phyloP scores from a whole-genome alignment of 805 yeast genomes.

The Candida verbasci region DNA sequence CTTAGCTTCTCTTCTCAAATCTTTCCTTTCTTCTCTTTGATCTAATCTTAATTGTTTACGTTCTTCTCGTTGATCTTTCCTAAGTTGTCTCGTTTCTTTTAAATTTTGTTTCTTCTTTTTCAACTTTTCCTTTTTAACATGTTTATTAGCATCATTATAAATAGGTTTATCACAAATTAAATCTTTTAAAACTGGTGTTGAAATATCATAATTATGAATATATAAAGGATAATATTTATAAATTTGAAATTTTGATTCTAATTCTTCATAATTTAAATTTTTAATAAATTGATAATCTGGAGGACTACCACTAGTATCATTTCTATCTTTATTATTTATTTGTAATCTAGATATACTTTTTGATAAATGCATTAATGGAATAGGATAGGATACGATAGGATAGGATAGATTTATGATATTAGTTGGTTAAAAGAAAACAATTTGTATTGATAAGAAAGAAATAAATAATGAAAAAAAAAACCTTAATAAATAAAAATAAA shows the following conservation, averaged over 20 bases:
- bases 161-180: conserved; percentile 36
- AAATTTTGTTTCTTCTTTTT: conserved; percentile 3
- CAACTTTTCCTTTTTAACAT: conserved; percentile 12
- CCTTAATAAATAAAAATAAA: background rate
- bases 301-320: background rate
- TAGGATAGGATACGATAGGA: background rate
- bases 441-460: no score
- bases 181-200: conserved; percentile 33
- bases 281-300: conserved; percentile 17
- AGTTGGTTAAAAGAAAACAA: background rate
- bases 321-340: background rate
- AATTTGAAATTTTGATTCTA: conserved; percentile 30
- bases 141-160: conserved; percentile 35
- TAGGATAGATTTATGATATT: background rate
- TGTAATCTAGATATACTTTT: conserved; percentile 5
- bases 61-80: conserved; percentile 7
- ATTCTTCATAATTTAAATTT: conserved; percentile 29
- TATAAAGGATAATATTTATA: conserved; percentile 36
- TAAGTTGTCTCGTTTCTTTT: conserved; percentile 1
- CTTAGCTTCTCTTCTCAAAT: conserved; percentile 5
- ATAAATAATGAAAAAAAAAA: no score
- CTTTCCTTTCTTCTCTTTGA: conserved; percentile 9
- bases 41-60: conserved; percentile 6
- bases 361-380: conserved; percentile 4
- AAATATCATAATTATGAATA: conserved; percentile 32